Evolutionary conservation across 2,329 filamentous ascomycete genomes (phyloP), one percentile per base, ranked within the genome.

Genomic region (Sporothrix schenckii): DNA sequence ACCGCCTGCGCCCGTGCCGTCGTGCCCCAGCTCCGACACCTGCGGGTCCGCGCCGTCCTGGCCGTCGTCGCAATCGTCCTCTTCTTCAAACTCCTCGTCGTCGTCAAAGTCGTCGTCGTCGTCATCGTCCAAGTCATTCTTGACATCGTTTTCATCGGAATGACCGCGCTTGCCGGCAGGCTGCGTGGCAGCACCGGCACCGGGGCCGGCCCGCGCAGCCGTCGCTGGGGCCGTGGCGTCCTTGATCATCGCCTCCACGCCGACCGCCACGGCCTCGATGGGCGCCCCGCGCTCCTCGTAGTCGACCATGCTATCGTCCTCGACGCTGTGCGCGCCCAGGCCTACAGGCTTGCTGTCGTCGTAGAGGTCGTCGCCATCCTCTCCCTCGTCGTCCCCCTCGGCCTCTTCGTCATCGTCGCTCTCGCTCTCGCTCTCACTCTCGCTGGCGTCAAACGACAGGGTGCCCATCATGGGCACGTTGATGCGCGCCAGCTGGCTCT

Each of bases 381-480:
- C 76, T 1, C 75, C 74, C 0, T 78, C 76, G 7, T 77, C 74
- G 1, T 77, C 74, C 2, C 75, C 74, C 3, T 74, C 73, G 1
- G 77, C 76, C 0, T 75, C 76, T 1, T 73, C 71, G 14, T 76
- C 77, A 13, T 10, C 41, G 11, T 74, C 74, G 2, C 72, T 72
- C 3, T 78, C 81, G 63, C 82, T 81, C 58, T 79, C 81, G 71
- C 80, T 80, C 66, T 74, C 76, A 41, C 77, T 78, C 39, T 79
- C 78, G 72, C 82, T 82, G 71, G 82, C 78, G 44, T 83, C 81
- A 73, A 84, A 81, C 68, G 79, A 80, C 70, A 84, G 75, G 7
- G 81, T 77, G 13, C 83, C 82, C 75, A 84, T 77, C 70, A 84
- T 75, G 53, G 82, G 82, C 72, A 84, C 80, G 70, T 84, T 81